Base-by-base conservation (phyloP, 2,329 filamentous ascomycete genomes). In the Ascochyta viciae-villosae region DNA sequence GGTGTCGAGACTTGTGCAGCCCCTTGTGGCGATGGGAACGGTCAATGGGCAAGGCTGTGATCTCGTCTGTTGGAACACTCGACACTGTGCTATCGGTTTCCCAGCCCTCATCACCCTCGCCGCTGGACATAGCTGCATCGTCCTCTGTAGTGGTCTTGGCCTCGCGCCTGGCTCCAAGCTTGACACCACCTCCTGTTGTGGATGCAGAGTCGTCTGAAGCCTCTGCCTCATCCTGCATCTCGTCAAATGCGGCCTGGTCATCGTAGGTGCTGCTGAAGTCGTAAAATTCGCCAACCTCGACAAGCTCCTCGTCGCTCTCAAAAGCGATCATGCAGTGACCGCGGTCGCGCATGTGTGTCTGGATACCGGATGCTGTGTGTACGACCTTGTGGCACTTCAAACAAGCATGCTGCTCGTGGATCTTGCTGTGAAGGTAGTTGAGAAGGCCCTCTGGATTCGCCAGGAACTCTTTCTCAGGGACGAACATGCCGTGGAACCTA, bases 291-390 rank as follows among this genome's bases (percentile, higher is more conserved):
- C 95, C 95, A 70, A 99, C 91, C 52, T 96, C 92, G 27, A 98
- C 84, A 79, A 97, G 92, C 71, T 98, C 92, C 33, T 90, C 89
- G 72, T 97, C 91, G 0, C 88, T 89, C 47, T 89, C 87, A 75
- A 94, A 99, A 0, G 92, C 93, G 65, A 99, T 96, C 85, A 93
- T 96, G 83, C 94, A 98, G 77, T 99, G 95, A 0, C 92, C 90
- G 73, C 92, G 94, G 74, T 99, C 95, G 40, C 92, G 88, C 95
- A 99, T 99, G 75, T 99, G 95, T 0, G 93, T 97, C 73, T 97
- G 93, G 24, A 93, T 87, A 16, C 91, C 94, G 54, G 88, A 87
- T 0, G 89, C 83, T 12, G 88, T 93, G 60, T 88, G 86, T 72
- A 95, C 91, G 39, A 89, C 77, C 76, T 95, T 96, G 72, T 90